Percentiles rank a stretch among this genome's conserved stretches.
phyloP scores from a whole-genome alignment of 257 asterid genomes.

The Solanum medicagineum region DNA sequence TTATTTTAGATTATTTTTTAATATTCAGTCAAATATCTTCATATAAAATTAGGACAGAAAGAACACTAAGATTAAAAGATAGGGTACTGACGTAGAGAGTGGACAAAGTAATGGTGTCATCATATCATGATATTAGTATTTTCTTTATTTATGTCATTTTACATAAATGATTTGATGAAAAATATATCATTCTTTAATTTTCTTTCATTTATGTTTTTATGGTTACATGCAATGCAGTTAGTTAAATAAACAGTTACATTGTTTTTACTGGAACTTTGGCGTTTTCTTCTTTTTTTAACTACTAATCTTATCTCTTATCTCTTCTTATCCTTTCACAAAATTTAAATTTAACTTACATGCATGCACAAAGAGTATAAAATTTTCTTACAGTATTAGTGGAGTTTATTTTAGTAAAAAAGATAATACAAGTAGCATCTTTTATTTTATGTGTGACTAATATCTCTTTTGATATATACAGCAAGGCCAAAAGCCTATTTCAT shows the following conservation, averaged over 20 bases:
- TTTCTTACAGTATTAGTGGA: not conserved
- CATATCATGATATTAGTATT: not conserved
- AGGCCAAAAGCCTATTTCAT: no score
- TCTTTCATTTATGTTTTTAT: not conserved
- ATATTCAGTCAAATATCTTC: no score
- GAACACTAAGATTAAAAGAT: not conserved
- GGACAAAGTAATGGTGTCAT: not conserved
- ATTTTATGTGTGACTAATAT: not conserved
- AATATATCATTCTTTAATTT: not conserved
- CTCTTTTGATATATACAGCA: not conserved
- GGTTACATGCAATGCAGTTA: not conserved
- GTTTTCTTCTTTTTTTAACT: constrained; percentile 8
- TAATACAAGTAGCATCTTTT: not conserved
- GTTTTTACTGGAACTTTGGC: constrained; percentile 22
- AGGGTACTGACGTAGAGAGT: not conserved
- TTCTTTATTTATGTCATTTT: not conserved
- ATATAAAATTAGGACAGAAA: not conserved
- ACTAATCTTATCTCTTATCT: not conserved
- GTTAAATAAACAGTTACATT: constrained; percentile 8
- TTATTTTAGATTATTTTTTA: no score
- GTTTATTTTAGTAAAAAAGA: not conserved
- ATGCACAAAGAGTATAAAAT: not conserved
- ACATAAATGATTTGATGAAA: not conserved
- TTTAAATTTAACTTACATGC: not conserved
- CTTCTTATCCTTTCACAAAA: not conserved